Base-by-base conservation (phyloP, 176 grass and related monocot genomes). In the Carex myosuroides region DNA sequence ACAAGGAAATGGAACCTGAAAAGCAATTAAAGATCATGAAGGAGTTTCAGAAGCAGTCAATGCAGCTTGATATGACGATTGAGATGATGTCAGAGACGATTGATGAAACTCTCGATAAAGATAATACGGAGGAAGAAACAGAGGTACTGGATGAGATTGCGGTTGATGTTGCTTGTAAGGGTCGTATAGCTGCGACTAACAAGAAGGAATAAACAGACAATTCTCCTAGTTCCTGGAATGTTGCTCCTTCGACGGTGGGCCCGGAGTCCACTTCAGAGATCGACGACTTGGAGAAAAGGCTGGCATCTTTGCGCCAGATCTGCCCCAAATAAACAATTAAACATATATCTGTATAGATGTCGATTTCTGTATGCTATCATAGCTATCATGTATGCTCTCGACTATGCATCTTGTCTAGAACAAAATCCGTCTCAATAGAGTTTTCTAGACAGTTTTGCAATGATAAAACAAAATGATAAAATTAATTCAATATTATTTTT, bases 41-140 rank as follows among this genome's bases (percentile, higher is more conserved):
- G 83, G 96, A 95, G 68, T 99, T 99, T 71, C 93, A 95, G 85
- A 95, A 93, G 85, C 93, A 99, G 85, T 99, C 96, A 78, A 88
- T 85, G 53, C 96, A 99, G 81, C 64, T 99, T 84, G 96, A 99
- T 84, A 99, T 92, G 96, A 99, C 90, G 89, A 90, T 93, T 81
- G 95, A 98, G 79, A 98, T 98, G 95, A 95, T 98, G 92, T 98
- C 95, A 1, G 95, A 95, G 57, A 90, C 89, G 39, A 93, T 95
- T 35, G 92, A 98, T 57, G 95, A 98, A 91, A 93, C 95, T 63
- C 89, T 98, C 4, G 92, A 98, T 60, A 98, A 98, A 91, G 92
- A 98, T 70, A 93, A 95, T 79, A 92, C 92, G 3, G 95, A 98
- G 76, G 95, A 98, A 74, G 95, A 98, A 94, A 94, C 92, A 29